Evolutionary conservation across 2,329 filamentous ascomycete species (phyloP).

Genomic region (Exophiala calicioides): DNA sequence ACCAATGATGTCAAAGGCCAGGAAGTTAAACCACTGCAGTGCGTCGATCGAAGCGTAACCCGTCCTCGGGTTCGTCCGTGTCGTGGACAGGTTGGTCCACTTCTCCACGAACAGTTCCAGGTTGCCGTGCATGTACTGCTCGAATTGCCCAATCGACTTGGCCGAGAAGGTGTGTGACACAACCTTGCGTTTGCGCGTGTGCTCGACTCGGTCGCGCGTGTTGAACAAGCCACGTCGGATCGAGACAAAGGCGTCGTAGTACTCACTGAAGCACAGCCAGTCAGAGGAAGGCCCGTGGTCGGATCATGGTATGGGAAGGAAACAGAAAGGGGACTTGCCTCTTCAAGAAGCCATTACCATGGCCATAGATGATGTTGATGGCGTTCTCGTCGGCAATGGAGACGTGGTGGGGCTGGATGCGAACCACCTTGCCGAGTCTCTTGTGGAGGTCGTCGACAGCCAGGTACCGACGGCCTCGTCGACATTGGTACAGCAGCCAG

Average conservation of each 20-base stretch:
- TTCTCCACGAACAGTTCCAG: constrained; percentile 71
- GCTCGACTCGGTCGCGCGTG: constrained; percentile 76
- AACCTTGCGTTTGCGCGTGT: constrained; percentile 85
- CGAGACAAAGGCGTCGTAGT: constrained; percentile 89
- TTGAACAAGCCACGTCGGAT: constrained; percentile 87
- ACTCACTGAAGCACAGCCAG: constrained; percentile 59
- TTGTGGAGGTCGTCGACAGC: constrained; percentile 72
- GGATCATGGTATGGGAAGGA: neutral
- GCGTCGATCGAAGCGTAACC: constrained; percentile 68
- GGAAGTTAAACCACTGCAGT: constrained; percentile 77
- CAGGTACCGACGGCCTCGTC: constrained; percentile 65
- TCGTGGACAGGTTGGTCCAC: constrained; percentile 66
- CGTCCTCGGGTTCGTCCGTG: constrained; percentile 44
- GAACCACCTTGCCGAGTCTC: constrained; percentile 74
- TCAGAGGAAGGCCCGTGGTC: neutral
- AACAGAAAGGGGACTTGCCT: constrained; percentile 48
- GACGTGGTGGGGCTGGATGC: constrained; percentile 82
- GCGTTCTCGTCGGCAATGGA: constrained; percentile 79
- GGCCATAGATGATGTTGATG: constrained; percentile 75
- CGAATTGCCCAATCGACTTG: constrained; percentile 79
- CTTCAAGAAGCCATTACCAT: constrained; percentile 74
- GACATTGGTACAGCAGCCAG: constrained; percentile 71
- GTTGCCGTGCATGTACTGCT: constrained; percentile 83
- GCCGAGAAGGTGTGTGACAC: constrained; percentile 83
- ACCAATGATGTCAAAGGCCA: constrained; percentile 62